Base-by-base conservation (phyloP, 305 asterid species). In the Rubia peregrina region DNA sequence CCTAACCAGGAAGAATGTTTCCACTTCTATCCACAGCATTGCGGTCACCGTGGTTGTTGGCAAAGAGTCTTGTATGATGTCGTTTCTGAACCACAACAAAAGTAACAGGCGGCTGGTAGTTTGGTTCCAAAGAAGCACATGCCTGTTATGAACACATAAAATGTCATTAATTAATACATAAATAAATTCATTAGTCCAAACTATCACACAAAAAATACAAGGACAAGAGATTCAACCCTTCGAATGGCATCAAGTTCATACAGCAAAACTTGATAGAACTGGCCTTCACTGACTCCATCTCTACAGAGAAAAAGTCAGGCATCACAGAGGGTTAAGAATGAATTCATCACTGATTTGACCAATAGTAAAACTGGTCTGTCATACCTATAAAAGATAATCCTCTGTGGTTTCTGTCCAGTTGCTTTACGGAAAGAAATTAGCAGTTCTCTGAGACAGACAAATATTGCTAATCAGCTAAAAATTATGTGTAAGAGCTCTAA, bases 251-350 rank as follows among this genome's bases (percentile, higher is more conserved):
- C 97, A 19, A 92, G 97, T 72, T 92, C 99, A 72, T 77, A 84
- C 26, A 90, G 96, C 74, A 92, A 73, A 36, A 95, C 96, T 82
- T 90, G 97, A 76, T 92, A 90, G 76, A 95, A 92, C 74, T 95
- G 99, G 19, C 99, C 99, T 76, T 95, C 99, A 57, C 99, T 95
- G 1, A 95, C 99, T 30, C 99, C 98, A 83, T 95, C 99, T 78
- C 98, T 95, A 82, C 61, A 79, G 41, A 68, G 9, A 60, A 8
- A 1, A 41, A 21, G 44, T 14, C 41, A 70, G 12, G 40, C 1
- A 10, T 22, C 65, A 69, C 41, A 66, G 56, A 21, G 61, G 44
- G 36, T 33, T 66, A 13, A 21, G 36, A 26, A 57, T 59, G 59
- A 71, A 70, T 22, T 0, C 43, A 38, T 2, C 1, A 17, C 12